Evolutionary conservation across 345 rosid species (phyloP).

Genomic region (Populus nigra): DNA sequence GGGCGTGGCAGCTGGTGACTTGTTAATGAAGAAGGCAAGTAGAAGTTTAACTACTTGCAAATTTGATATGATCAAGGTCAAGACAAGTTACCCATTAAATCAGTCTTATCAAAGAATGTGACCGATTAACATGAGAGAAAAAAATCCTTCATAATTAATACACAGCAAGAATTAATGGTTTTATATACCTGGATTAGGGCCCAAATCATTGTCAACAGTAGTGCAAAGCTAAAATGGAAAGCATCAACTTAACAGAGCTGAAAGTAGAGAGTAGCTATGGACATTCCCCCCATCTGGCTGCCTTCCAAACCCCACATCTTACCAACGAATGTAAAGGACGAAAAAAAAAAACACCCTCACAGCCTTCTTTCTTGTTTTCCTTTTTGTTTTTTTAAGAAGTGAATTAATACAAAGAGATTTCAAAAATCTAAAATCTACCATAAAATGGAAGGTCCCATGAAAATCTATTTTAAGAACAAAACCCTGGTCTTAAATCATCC

Average conservation of each 20-base stretch:
- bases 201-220: neutral
- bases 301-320: neutral
- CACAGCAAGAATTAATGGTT: neutral
- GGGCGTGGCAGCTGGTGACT: neutral
- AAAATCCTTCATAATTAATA: no score
- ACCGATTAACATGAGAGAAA: neutral
- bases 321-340: neutral
- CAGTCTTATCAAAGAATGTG: neutral
- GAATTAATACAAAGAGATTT: neutral
- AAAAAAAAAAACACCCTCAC: neutral
- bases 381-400: no score
- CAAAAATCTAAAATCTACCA: neutral
- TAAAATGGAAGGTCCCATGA: neutral
- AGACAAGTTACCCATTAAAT: neutral
- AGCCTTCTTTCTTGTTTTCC: neutral
- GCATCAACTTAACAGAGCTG: neutral
- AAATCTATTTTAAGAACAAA: no score
- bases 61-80: neutral
- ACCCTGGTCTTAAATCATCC: neutral
- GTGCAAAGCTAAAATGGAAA: neutral
- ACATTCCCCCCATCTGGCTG: neutral
- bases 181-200: neutral
- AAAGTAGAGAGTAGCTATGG: neutral
- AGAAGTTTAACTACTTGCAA: neutral
- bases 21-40: neutral